Evolutionary conservation across 768 basidiomycete species (phyloP).

Genomic region (Naematelia encephala): DNA sequence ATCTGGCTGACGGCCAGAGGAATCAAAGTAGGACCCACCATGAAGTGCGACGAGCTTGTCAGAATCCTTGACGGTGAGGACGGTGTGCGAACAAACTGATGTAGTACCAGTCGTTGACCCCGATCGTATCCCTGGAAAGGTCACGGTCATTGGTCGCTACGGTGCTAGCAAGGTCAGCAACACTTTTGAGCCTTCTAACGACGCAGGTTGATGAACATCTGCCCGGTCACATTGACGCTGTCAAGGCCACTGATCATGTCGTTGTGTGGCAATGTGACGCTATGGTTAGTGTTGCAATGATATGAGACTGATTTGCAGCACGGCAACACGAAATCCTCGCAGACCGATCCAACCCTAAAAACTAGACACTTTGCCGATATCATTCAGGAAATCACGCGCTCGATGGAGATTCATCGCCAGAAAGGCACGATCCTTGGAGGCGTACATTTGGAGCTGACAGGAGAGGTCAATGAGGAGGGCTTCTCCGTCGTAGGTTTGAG

Average conservation of each 20-base stretch:
- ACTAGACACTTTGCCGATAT: constrained; percentile 82
- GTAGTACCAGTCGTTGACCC: constrained; percentile 73
- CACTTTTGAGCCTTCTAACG: not conserved
- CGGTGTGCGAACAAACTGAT: not conserved
- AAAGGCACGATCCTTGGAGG: constrained; percentile 71
- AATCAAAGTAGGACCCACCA: constrained; percentile 89
- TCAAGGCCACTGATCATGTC: constrained; percentile 74
- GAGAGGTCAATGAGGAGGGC: constrained; percentile 83
- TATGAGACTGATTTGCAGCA: constrained; percentile 11
- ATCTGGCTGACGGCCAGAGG: constrained; percentile 54
- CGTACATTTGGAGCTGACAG: constrained; percentile 87
- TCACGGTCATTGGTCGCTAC: constrained; percentile 90
- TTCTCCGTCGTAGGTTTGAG: constrained; percentile 63
- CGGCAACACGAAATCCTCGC: constrained; percentile 74
- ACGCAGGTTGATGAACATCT: constrained; percentile 70
- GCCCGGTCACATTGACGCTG: constrained; percentile 73
- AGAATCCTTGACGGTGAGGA: constrained; percentile 65
- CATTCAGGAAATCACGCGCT: constrained; percentile 77
- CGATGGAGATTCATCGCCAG: constrained; percentile 72
- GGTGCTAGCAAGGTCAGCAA: constrained; percentile 71
- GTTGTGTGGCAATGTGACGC: constrained; percentile 96
- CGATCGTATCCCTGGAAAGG: constrained; percentile 70
- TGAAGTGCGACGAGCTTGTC: constrained; percentile 73
- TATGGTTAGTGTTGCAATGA: constrained; percentile 65
- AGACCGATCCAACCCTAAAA: constrained; percentile 66